phyloP scores from a whole-genome alignment of 176 grass and related monocot species.

The Tillandsia fasciculata region DNA sequence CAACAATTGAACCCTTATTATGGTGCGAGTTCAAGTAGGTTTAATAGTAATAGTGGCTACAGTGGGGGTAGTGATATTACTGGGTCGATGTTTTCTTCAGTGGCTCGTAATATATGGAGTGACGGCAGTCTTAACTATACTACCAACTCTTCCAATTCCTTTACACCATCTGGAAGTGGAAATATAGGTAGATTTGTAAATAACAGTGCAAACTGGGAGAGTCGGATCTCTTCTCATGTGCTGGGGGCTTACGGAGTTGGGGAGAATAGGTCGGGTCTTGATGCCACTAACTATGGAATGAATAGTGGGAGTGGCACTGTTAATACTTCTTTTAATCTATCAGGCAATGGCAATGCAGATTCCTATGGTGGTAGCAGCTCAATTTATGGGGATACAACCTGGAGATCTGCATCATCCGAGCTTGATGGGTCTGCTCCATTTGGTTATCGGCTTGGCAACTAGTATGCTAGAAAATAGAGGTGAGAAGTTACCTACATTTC shows the following conservation, averaged over 20 bases:
- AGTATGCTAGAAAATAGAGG: slow-evolving; percentile 46
- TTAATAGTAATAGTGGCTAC: slow-evolving; percentile 50
- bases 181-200: slow-evolving; percentile 60
- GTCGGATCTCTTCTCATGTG: slow-evolving; percentile 33
- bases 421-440: slow-evolving; percentile 60
- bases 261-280: slow-evolving; percentile 49
- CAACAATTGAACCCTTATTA: slow-evolving; percentile 59
- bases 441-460: slow-evolving; percentile 53
- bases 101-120: slow-evolving; percentile 63
- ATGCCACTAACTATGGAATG: slow-evolving; percentile 51
- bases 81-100: slow-evolving; percentile 52
- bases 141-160: slow-evolving; percentile 52
- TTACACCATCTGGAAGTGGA: slow-evolving; percentile 52
- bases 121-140: slow-evolving; percentile 56
- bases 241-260: slow-evolving; percentile 42
- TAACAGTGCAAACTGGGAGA: slow-evolving; percentile 74
- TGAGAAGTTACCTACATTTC: slow-evolving; percentile 29
- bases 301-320: slow-evolving; percentile 39
- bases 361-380: slow-evolving; percentile 38
- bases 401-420: slow-evolving; percentile 62
- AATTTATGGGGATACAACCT: slow-evolving; percentile 65
- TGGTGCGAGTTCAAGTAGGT: slow-evolving; percentile 64
- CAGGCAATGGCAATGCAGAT: slow-evolving; percentile 66
- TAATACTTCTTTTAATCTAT: slow-evolving; percentile 43
- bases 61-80: slow-evolving; percentile 45